phyloP scores from a whole-genome alignment of 2,329 filamentous ascomycete species.

The Lecanicillium sp. region DNA sequence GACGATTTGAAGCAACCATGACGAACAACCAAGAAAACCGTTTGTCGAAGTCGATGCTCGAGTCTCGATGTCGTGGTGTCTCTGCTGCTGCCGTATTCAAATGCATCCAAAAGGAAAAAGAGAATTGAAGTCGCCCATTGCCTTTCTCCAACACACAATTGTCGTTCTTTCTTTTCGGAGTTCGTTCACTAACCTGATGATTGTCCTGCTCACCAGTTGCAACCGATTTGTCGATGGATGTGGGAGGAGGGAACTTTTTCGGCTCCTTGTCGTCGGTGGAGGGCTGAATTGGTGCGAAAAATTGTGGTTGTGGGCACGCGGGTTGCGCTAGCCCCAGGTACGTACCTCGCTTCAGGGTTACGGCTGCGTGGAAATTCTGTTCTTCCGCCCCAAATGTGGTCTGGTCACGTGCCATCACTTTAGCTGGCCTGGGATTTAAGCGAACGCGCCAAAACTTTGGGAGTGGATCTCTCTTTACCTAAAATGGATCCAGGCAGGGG shows the following conservation, averaged over 20 bases:
- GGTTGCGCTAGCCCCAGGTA: slow-evolving; percentile 26
- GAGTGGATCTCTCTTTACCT: no score
- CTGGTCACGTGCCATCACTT: neutral
- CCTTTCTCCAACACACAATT: neutral
- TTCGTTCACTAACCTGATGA: slow-evolving; percentile 38
- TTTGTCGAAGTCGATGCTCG: no score
- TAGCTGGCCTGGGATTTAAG: neutral
- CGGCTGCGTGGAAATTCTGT: neutral
- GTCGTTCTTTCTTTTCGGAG: no score
- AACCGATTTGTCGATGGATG: slow-evolving; percentile 35
- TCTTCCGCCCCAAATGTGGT: slow-evolving; percentile 1
- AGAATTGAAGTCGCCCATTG: slow-evolving; percentile 10
- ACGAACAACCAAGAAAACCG: no score
- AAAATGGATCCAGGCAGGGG: no score
- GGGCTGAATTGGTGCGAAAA: slow-evolving; percentile 26
- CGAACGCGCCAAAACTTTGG: no score
- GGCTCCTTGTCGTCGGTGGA: slow-evolving; percentile 17
- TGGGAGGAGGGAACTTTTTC: slow-evolving; percentile 30
- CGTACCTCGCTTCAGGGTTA: slow-evolving; percentile 22
- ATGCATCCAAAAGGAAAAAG: no score
- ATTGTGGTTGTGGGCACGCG: slow-evolving; percentile 32
- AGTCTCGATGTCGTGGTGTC: no score
- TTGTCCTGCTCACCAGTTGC: slow-evolving; percentile 37
- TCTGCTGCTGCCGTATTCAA: slow-evolving; percentile 8
- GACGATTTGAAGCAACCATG: no score